Conservation (phyloP, 148 eudicot genomes). For the Rhododendron henanense region DNA sequence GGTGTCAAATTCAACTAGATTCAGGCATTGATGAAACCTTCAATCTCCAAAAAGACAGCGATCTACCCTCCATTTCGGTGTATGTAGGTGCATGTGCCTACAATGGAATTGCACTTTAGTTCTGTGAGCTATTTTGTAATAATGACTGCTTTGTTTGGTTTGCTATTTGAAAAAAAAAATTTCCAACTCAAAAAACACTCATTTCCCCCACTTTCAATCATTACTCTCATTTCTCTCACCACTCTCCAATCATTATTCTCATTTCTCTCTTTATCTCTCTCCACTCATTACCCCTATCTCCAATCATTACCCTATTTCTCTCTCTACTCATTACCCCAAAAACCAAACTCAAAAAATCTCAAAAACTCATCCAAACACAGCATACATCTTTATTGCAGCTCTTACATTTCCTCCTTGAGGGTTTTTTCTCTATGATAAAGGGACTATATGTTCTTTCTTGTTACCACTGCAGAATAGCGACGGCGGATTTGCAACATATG, state of each 20-base stretch:
- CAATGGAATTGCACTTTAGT: not conserved
- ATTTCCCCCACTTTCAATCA: no score
- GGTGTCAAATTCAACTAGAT: not conserved
- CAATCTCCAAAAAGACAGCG: not conserved
- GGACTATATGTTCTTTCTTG: not conserved
- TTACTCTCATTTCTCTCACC: no score
- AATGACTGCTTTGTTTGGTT: not conserved
- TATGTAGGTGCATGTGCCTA: not conserved
- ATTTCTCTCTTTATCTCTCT: no score
- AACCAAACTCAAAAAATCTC: no score
- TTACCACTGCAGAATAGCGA: slow-evolving; percentile 51
- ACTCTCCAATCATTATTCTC: no score
- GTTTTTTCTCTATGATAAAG: not conserved
- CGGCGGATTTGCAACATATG: slow-evolving; percentile 97
- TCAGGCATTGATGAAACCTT: not conserved
- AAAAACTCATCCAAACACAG: no score
- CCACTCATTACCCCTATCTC: no score
- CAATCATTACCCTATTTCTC: no score
- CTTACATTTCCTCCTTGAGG: slow-evolving; percentile 3
- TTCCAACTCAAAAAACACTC: no score
- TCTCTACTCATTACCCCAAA: no score
- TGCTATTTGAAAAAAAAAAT: no score
- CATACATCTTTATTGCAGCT: not conserved
- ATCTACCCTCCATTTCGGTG: not conserved
- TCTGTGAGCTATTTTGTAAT: not conserved